Conservation (phyloP, 495 filamentous ascomycete species). For the Penicillium herquei region DNA sequence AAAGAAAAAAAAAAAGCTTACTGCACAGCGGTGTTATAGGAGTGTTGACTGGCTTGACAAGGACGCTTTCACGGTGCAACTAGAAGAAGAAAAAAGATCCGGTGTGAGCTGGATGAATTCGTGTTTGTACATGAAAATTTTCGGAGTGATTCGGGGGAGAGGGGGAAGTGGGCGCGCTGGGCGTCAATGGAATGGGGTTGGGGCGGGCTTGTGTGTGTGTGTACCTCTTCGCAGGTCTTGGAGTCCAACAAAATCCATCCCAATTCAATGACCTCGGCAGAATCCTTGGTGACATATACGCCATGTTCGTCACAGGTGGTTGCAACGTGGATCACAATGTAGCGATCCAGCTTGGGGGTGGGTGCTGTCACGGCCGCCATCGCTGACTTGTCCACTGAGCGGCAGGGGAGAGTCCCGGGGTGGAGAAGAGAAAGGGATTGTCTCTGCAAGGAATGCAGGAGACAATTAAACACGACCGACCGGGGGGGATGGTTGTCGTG, state of each 20-base stretch:
- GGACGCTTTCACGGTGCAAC: conserved; percentile 91
- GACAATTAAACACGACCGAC: conserved; percentile 36
- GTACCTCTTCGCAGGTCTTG: conserved; percentile 87
- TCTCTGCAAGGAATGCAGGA: conserved; percentile 37
- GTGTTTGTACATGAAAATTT: conserved; percentile 4
- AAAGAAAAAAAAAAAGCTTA: conserved; percentile 54
- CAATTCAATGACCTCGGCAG: conserved; percentile 97
- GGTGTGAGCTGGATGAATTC: background rate
- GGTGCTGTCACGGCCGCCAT: conserved; percentile 52
- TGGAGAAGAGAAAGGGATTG: conserved; percentile 18
- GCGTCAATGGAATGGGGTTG: conserved; percentile 11
- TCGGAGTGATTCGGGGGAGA: conserved; percentile 6
- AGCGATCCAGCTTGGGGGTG: conserved; percentile 79
- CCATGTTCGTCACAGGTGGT: conserved; percentile 99
- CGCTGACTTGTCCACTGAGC: conserved; percentile 33
- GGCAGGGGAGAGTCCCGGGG: conserved; percentile 26
- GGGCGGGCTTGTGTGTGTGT: conserved; percentile 43
- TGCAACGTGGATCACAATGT: conserved; percentile 95
- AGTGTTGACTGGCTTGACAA: conserved; percentile 97
- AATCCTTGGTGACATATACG: conserved; percentile 98
- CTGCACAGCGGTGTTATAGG: conserved; percentile 98
- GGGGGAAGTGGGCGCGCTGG: conserved; percentile 1
- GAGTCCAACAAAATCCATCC: conserved; percentile 96
- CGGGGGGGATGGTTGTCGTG: conserved; percentile 18
- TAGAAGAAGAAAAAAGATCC: conserved; percentile 34